phyloP scores from a whole-genome alignment of 768 basidiomycete species.

The Rhodotorula taiwanensis region DNA sequence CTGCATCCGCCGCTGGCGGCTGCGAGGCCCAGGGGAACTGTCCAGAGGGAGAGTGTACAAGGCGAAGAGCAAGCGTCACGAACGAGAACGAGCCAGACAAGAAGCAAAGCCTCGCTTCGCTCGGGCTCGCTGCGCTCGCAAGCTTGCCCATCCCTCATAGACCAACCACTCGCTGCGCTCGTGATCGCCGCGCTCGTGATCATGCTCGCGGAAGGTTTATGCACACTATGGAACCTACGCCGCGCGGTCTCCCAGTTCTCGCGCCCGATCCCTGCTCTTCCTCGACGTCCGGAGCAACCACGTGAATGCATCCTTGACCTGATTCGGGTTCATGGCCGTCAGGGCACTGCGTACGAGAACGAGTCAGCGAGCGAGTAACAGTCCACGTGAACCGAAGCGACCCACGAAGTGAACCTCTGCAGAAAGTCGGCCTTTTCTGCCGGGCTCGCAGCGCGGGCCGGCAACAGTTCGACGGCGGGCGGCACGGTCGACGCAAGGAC shows the following conservation, averaged over 20 bases:
- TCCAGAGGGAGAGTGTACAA: too few species aligned
- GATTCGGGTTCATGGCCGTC: slow-evolving; percentile 61
- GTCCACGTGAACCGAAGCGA: slow-evolving; percentile 30
- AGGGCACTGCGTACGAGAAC: slow-evolving; percentile 53
- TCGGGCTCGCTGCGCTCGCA: too few species aligned
- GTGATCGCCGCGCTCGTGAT: not conserved
- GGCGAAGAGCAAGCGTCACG: too few species aligned
- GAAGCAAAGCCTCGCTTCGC: too few species aligned
- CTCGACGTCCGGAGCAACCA: slow-evolving; percentile 35
- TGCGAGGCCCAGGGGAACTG: too few species aligned
- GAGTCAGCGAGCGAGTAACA: not conserved
- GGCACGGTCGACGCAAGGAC: slow-evolving; percentile 69
- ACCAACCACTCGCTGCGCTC: too few species aligned
- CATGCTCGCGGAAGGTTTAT: not conserved
- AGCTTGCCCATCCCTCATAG: too few species aligned
- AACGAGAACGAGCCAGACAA: too few species aligned
- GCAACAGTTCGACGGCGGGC: slow-evolving; percentile 60
- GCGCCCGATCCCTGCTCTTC: slow-evolving; percentile 27
- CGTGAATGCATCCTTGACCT: slow-evolving; percentile 68
- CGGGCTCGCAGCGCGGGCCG: slow-evolving; percentile 45
- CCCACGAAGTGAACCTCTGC: slow-evolving; percentile 66
- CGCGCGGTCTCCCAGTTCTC: slow-evolving; percentile 21
- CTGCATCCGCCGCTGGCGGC: too few species aligned
- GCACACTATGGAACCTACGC: not conserved
- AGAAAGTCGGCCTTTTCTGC: slow-evolving; percentile 67